Percentiles rank a stretch among this genome's conserved stretches.
phyloP scores from a whole-genome alignment of 805 yeast genomes.

The Kregervanrija fluxuum region DNA sequence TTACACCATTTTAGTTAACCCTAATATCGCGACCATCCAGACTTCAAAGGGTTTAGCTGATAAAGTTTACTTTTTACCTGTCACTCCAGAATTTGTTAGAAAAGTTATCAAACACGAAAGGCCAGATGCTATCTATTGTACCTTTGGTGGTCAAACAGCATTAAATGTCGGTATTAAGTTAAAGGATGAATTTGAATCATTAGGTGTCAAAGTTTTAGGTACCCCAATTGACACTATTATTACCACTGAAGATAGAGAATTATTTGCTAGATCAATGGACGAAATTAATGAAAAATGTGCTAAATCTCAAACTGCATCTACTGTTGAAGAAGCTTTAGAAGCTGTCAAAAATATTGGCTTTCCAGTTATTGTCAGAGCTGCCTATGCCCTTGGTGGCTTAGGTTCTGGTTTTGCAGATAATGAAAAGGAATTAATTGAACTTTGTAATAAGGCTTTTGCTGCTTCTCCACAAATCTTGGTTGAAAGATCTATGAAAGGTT shows the following conservation, averaged over 20 bases:
- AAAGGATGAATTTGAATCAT: conserved; percentile 87
- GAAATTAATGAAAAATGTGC: conserved; percentile 96
- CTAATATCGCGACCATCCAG: conserved; percentile 97
- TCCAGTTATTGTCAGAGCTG: conserved; percentile 97
- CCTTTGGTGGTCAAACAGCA: conserved; percentile 99
- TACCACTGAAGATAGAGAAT: conserved; percentile 97
- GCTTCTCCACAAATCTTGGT: conserved; percentile 93
- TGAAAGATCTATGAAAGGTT: conserved; percentile 96
- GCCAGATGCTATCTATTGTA: conserved; percentile 94
- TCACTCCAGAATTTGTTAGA: conserved; percentile 91
- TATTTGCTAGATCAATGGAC: conserved; percentile 90
- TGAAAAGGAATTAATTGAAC: conserved; percentile 69
- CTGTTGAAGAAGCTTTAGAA: conserved; percentile 70
- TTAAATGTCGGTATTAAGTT: conserved; percentile 90
- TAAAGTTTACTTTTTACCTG: conserved; percentile 97
- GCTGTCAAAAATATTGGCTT: conserved; percentile 86
- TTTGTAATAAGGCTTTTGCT: conserved; percentile 90
- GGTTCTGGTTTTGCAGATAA: conserved; percentile 97
- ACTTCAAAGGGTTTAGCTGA: conserved; percentile 97
- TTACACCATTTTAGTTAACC: conserved; percentile 91
- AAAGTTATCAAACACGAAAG: conserved; percentile 91
- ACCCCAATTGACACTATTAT: conserved; percentile 93
- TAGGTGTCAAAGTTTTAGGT: conserved; percentile 94
- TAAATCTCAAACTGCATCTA: conserved; percentile 76
- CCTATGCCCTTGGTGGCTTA: conserved; percentile 94